These are phyloP conservation scores for Kalmusia sp. DNA, from an alignment of 2,329 filamentous ascomycete genomes.

Conservation along the genomic window DNA sequence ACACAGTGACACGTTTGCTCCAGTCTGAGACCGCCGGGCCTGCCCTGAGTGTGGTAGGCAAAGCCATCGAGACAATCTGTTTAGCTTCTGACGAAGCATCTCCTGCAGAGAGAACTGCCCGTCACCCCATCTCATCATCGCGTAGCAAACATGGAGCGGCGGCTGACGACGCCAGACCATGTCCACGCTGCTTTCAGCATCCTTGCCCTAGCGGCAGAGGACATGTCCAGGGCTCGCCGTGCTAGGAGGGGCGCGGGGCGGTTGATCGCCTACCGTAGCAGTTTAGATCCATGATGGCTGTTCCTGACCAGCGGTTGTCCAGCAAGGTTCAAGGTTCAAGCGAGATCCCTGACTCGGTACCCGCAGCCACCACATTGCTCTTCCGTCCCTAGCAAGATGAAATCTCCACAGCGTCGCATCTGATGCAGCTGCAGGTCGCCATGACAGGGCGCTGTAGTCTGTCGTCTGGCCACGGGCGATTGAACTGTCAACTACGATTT, in stretches of 20 bases:
- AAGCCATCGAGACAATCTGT: conserved; percentile 9
- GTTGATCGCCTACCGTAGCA: background rate
- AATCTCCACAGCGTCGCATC: conserved; percentile 31
- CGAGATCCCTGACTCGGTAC: conserved; percentile 36
- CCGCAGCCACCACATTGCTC: conserved; percentile 27
- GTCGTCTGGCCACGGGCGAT: conserved; percentile 17
- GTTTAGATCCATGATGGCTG: conserved; percentile 3
- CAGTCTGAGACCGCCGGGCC: conserved; percentile 14
- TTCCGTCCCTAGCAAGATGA: conserved; percentile 21
- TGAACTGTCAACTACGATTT: conserved; percentile 31
- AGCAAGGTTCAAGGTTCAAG: conserved; percentile 4
- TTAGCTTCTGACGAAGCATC: conserved; percentile 10
- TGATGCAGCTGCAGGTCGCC: conserved; percentile 15
- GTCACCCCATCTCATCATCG: conserved; percentile 2
- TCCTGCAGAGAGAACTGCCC: conserved; percentile 18
- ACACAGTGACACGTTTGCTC: conserved; percentile 11
- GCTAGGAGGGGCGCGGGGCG: background rate
- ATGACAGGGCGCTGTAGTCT: conserved; percentile 29
- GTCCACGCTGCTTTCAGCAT: background rate
- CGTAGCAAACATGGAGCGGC: conserved; percentile 21
- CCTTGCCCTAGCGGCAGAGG: background rate
- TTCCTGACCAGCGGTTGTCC: conserved; percentile 9
- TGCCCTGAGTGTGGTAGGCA: conserved; percentile 7
- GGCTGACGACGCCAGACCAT: conserved; percentile 3
- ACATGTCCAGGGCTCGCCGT: background rate